phyloP scores from a whole-genome alignment of 306 rosid genomes.

The Rosa chinensis region DNA sequence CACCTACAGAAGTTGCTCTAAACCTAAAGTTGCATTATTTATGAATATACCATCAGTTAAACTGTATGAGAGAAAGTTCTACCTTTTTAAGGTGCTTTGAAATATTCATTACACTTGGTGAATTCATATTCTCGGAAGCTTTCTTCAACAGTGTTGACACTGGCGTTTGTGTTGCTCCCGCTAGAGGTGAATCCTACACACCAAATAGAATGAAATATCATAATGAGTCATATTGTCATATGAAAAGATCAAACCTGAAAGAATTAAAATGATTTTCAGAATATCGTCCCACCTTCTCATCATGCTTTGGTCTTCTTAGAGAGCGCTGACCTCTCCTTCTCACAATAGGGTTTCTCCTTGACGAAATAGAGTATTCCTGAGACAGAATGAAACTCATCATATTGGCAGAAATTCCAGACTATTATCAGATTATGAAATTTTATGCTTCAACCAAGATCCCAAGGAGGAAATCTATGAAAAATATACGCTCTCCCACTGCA shows the following conservation, averaged over 20 bases:
- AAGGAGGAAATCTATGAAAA: neutral
- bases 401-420: neutral
- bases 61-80: neutral
- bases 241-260: constrained; percentile 22
- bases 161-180: constrained; percentile 65
- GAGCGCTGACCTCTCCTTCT: constrained; percentile 56
- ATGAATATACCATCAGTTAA: neutral
- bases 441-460: neutral
- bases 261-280: constrained; percentile 21
- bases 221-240: constrained; percentile 11
- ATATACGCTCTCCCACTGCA: neutral
- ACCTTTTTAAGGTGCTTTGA: constrained; percentile 89
- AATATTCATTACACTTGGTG: constrained; percentile 64
- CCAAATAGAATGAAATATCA: constrained; percentile 26
- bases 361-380: constrained; percentile 76
- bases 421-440: neutral
- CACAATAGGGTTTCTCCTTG: constrained; percentile 57
- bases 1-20: neutral
- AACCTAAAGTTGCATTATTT: neutral
- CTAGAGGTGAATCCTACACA: constrained; percentile 60
- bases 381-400: constrained; percentile 25
- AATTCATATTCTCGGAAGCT: constrained; percentile 53
- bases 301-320: constrained; percentile 38
- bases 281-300: constrained; percentile 38
- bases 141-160: constrained; percentile 72